Base-by-base conservation (phyloP, 129 eudicot genomes). In the Centella asiatica region DNA sequence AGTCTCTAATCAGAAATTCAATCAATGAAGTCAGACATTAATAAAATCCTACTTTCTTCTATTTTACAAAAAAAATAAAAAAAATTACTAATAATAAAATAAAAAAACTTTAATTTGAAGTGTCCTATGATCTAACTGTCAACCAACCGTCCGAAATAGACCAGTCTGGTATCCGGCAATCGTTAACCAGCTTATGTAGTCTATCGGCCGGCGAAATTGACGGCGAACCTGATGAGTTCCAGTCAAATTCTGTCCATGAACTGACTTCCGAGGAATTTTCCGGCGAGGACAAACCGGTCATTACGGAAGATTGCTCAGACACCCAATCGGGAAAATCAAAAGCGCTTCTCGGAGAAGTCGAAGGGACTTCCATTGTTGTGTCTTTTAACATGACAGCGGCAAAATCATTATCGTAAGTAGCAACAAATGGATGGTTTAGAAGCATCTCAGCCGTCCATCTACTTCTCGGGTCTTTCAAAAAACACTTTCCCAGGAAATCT, bases 361-460 rank as follows among this genome's bases (percentile, higher is more conserved):
- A 60, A 25, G 65, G 17, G 13, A 37, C 33, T 11, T 74, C 74
- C 61, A 37, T 49, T 53, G 18, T 44, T 58, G 19, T 69, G 27
- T 66, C 59, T 22, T 68, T 64, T 13, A 50, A 62, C 34, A 77
- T 2, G 24, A 67, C 70, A 27, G 60, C 32, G 45, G 48, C 46
- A 20, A 31, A 13, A 9, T 45, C 60, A 29, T 68, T 70, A 44
- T 60, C 59, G 52, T 58, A 22, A 37, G 32, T 56, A n/a, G 66
- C 40, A 6, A 87, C 24, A 23, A 87, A 92, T 0, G 90, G 88
- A 27, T 92, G 99, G 31, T 78, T 34, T 37, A 84, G 37, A 18
- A 92, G 89, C 99, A 87, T 87, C 88, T 79, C 88, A 56, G 96
- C 96, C 82, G 99, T 92, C 99, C 99, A 92, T 75, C 99, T 84